Conservation (phyloP, 1,284 basidiomycete species). For the Leccinum pachyderme region DNA sequence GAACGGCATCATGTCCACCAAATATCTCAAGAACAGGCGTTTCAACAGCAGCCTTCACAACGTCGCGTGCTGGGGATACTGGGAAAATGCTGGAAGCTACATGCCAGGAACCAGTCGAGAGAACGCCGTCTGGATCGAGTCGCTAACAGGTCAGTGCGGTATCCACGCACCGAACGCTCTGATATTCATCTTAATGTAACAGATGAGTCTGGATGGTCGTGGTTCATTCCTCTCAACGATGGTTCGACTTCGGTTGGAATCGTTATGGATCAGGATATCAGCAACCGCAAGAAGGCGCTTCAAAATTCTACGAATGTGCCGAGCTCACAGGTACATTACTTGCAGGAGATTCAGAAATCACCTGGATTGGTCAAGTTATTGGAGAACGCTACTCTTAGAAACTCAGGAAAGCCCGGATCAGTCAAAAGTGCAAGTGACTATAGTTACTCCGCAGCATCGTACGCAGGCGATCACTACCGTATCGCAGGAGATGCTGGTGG, state of each 20-base stretch:
- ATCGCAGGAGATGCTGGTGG: too few relatives aligned
- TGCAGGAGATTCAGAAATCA: conserved; percentile 8
- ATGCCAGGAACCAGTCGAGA: conserved; percentile 21
- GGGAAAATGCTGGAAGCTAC: conserved; percentile 35
- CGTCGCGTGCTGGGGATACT: conserved; percentile 53
- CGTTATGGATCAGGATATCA: too few relatives aligned
- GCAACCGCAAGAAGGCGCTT: conserved; percentile 29
- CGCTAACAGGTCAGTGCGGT: conserved; percentile 27
- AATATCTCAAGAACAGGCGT: conserved; percentile 34
- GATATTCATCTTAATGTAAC: not conserved
- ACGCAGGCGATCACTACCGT: too few relatives aligned
- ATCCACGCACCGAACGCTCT: not conserved
- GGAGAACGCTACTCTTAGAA: conserved; percentile 21
- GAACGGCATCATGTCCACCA: too few relatives aligned
- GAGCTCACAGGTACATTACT: conserved; percentile 13
- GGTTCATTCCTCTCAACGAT: conserved; percentile 50
- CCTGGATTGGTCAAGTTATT: conserved; percentile 39
- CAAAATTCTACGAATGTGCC: conserved; percentile 8
- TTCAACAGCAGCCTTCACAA: conserved; percentile 46
- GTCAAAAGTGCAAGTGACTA: too few relatives aligned
- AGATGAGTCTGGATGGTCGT: not conserved
- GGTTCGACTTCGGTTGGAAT: conserved; percentile 41
- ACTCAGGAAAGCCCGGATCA: not conserved
- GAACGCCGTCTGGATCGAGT: conserved; percentile 25
- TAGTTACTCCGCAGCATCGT: too few relatives aligned